A percentile compares a stretch with the other conserved stretches of the same genome.
Conservation (phyloP, 2,329 filamentous ascomycete genomes). For the Trichoderma atrobrunneum region DNA sequence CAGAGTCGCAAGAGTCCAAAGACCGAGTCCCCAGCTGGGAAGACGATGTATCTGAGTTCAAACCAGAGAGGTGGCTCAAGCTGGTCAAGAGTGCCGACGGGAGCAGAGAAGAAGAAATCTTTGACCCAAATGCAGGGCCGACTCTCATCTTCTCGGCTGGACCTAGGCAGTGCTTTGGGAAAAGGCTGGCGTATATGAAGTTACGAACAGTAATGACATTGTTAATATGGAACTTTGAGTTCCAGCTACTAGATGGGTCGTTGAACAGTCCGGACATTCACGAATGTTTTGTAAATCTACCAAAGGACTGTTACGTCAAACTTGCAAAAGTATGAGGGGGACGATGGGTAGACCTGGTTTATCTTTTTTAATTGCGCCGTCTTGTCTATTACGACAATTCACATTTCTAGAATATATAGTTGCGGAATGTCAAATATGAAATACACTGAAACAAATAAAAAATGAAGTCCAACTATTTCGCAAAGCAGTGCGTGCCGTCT, state of each 20-base stretch:
- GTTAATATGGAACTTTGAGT: slow-evolving; percentile 40
- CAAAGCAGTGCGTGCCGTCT: neutral
- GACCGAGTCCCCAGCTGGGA: slow-evolving; percentile 32
- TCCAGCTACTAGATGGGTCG: slow-evolving; percentile 22
- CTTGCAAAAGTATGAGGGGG: slow-evolving; percentile 13
- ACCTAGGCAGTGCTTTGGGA: slow-evolving; percentile 39
- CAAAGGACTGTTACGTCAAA: slow-evolving; percentile 29
- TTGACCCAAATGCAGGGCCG: slow-evolving; percentile 36
- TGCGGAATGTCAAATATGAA: neutral
- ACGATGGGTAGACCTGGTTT: neutral
- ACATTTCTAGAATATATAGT: neutral
- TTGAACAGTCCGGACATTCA: slow-evolving; percentile 24
- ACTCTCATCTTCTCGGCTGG: slow-evolving; percentile 37
- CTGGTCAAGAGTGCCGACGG: slow-evolving; percentile 16
- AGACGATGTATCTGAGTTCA: slow-evolving; percentile 31
- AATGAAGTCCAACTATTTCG: neutral
- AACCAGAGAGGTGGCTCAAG: slow-evolving; percentile 39
- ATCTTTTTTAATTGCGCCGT: too few species aligned
- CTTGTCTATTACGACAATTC: neutral
- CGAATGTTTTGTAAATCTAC: slow-evolving; percentile 28
- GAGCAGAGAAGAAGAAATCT: slow-evolving; percentile 23
- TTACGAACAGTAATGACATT: slow-evolving; percentile 36
- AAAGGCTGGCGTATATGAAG: slow-evolving; percentile 36
- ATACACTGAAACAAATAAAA: neutral
- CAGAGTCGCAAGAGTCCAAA: slow-evolving; percentile 26